These are phyloP conservation scores for Paramecium tetraurelia DNA, from an alignment of 73 alveolate species.

Conservation along the genomic window DNA sequence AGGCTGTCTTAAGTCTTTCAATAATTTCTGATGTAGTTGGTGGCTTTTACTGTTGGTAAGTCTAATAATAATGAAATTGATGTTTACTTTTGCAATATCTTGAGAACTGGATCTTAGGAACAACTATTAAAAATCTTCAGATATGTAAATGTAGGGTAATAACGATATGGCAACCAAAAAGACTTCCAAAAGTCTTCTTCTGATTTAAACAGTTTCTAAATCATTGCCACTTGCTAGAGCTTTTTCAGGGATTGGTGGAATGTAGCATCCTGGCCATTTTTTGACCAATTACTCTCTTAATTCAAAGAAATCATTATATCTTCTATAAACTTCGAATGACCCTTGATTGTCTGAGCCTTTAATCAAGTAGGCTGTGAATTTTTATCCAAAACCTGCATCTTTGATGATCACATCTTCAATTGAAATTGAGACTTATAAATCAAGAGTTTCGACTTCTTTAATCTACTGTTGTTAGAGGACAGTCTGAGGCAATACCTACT, in stretches of 20 bases:
- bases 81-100: slow-evolving; percentile 30
- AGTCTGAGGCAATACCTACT: background rate
- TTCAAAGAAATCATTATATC: slow-evolving; percentile 89
- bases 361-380: slow-evolving; percentile 51
- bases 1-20: background rate
- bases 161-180: background rate
- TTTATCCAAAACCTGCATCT: slow-evolving; percentile 53
- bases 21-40: background rate
- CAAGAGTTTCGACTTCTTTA: background rate
- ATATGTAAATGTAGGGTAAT: background rate
- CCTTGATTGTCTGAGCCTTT: slow-evolving; percentile 63
- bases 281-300: slow-evolving; percentile 76
- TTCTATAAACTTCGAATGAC: slow-evolving; percentile 63
- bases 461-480: background rate
- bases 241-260: slow-evolving; percentile 90
- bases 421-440: background rate
- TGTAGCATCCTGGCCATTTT: slow-evolving; percentile 91
- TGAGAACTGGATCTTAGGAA: background rate
- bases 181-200: background rate
- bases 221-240: slow-evolving; percentile 38
- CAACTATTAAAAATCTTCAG: background rate
- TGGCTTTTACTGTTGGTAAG: background rate
- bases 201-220: background rate
- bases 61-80: background rate
- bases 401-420: slow-evolving; percentile 3